Percentiles rank a stretch among this genome's conserved stretches.
Evolutionary conservation across 192 early-diverging fungal species (phyloP).

Genomic region (Gigaspora rosea): DNA sequence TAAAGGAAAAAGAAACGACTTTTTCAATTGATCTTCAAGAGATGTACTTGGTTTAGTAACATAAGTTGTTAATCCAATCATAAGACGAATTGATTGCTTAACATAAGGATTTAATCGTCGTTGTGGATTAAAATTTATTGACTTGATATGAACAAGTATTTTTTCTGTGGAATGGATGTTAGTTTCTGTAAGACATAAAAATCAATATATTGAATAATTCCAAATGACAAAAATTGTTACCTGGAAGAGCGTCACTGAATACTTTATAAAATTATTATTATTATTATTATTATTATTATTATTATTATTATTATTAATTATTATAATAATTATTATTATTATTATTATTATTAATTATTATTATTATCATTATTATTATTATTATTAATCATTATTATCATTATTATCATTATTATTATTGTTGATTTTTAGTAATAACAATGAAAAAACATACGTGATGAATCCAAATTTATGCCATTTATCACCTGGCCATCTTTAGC

Average conservation of each 20-base stretch:
- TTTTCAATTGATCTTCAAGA: slow-evolving; percentile 3
- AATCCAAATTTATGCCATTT: not conserved
- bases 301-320: no score
- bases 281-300: no score
- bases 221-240: not conserved
- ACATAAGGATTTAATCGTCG: not conserved
- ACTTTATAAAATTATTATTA: slow-evolving; percentile 2
- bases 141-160: slow-evolving; percentile 7
- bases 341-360: no score
- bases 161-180: slow-evolving; percentile 2
- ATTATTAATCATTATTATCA: no score
- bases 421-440: no score
- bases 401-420: no score
- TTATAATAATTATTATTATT: no score
- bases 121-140: not conserved
- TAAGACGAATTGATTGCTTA: slow-evolving; percentile 12
- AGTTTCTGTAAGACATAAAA: not conserved
- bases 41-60: slow-evolving; percentile 13
- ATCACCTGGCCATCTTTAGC: not conserved
- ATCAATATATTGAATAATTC: no score
- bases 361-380: no score
- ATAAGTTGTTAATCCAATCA: slow-evolving; percentile 1
- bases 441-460: not conserved
- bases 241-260: not conserved
- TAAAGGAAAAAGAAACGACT: slow-evolving; percentile 18